A percentile compares a stretch with the other conserved stretches of the same genome.
These are phyloP conservation scores for Macadamia integrifolia DNA, from an alignment of 164 flowering plant species.

Conservation along the genomic window DNA sequence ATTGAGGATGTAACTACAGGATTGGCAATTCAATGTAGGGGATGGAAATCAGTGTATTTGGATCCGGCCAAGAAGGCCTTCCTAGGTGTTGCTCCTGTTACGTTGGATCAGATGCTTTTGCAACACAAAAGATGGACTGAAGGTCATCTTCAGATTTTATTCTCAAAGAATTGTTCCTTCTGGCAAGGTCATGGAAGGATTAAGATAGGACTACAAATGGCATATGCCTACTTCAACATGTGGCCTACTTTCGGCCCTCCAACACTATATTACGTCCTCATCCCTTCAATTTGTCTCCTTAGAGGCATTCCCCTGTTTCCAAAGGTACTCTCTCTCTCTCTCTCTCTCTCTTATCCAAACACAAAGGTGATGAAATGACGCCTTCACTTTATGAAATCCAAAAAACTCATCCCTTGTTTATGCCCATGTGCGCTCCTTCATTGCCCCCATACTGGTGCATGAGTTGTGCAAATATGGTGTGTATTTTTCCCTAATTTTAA, in stretches of 20 bases:
- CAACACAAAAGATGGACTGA: slow-evolving; percentile 34
- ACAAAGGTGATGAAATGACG: too few species aligned
- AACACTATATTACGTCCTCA: slow-evolving; percentile 15
- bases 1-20: slow-evolving; percentile 39
- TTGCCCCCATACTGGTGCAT: too few species aligned
- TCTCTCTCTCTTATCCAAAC: background rate
- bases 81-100: slow-evolving; percentile 25
- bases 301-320: slow-evolving; percentile 27
- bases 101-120: slow-evolving; percentile 20
- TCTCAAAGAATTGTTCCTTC: slow-evolving; percentile 24
- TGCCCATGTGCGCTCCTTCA: too few species aligned
- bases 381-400: too few species aligned
- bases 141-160: slow-evolving; percentile 26
- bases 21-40: slow-evolving; percentile 32
- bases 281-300: slow-evolving; percentile 25
- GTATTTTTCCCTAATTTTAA: too few species aligned
- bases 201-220: slow-evolving; percentile 22
- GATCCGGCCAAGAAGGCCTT: slow-evolving; percentile 18
- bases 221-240: slow-evolving; percentile 14
- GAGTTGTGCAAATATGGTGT: too few species aligned
- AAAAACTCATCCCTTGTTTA: too few species aligned
- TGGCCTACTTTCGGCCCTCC: slow-evolving; percentile 26
- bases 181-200: slow-evolving; percentile 22
- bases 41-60: slow-evolving; percentile 8
- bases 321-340: slow-evolving; percentile 11